phyloP scores from a whole-genome alignment of 1,284 basidiomycete species.

The Jaminaea rosea region DNA sequence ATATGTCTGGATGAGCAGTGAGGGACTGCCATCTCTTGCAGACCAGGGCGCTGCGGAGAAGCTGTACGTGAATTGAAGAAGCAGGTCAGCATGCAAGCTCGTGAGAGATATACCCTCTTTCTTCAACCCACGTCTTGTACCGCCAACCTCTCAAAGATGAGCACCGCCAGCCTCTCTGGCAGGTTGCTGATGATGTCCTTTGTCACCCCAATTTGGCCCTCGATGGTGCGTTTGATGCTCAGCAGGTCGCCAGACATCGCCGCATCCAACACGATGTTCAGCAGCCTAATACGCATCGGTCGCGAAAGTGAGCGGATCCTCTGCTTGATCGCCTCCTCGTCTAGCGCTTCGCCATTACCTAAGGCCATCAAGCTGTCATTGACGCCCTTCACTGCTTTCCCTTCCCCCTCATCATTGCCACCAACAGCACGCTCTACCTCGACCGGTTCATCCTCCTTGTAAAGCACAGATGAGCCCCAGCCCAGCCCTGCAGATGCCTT shows the following conservation, averaged over 20 bases:
- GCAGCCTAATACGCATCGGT: conserved; percentile 19
- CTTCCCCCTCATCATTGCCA: background rate
- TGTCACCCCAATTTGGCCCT: conserved; percentile 69
- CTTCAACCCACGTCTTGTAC: conserved; percentile 56
- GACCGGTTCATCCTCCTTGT: conserved; percentile 22
- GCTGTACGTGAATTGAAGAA: background rate
- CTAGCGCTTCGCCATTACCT: conserved; percentile 6
- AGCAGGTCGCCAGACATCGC: conserved; percentile 31
- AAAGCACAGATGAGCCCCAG: conserved; percentile 38
- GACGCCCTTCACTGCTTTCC: background rate
- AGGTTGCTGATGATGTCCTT: conserved; percentile 71
- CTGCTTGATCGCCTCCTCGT: conserved; percentile 17
- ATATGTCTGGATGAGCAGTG: conserved; percentile 63
- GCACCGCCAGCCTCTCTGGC: conserved; percentile 59
- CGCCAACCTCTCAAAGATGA: conserved; percentile 60
- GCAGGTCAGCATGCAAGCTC: conserved; percentile 48
- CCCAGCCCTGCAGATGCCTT: conserved; percentile 33
- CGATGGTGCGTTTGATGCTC: conserved; percentile 52
- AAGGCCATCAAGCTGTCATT: background rate
- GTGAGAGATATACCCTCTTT: conserved; percentile 44
- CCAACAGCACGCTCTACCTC: background rate
- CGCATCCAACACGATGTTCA: conserved; percentile 26
- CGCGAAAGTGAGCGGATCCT: conserved; percentile 18
- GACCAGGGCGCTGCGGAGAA: conserved; percentile 52
- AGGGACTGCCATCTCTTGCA: conserved; percentile 66